Evolutionary conservation across 179 eudicot species (phyloP).

Genomic region (Spergularia azorica): DNA sequence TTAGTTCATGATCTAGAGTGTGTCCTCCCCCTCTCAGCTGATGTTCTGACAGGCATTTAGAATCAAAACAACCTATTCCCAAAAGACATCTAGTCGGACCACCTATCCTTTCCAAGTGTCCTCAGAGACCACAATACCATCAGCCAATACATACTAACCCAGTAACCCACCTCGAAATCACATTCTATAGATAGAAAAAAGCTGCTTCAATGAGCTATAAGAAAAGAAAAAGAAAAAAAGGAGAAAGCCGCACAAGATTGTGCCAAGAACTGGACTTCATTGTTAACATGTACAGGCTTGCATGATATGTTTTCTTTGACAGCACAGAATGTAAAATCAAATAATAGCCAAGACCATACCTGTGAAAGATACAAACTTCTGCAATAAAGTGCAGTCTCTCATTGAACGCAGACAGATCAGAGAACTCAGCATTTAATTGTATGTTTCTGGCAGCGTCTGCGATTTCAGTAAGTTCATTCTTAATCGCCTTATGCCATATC

Average conservation of each 20-base stretch:
- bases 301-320: neutral
- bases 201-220: neutral
- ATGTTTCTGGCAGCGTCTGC: slow-evolving; percentile 83
- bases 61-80: neutral
- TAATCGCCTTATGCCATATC: slow-evolving; percentile 88
- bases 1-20: neutral
- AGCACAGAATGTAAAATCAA: neutral
- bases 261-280: neutral
- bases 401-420: slow-evolving; percentile 73
- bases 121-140: neutral
- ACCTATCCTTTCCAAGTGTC: neutral
- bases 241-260: neutral
- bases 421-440: slow-evolving; percentile 65
- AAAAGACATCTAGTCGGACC: slow-evolving; percentile 5
- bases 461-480: slow-evolving; percentile 72
- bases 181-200: neutral
- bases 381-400: slow-evolving; percentile 90
- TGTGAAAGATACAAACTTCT: slow-evolving; percentile 96
- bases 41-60: neutral
- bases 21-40: neutral
- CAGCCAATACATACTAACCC: neutral
- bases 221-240: neutral
- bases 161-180: slow-evolving; percentile 5
- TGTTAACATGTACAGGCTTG: neutral
- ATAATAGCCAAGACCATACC: slow-evolving; percentile 44